Evolutionary conservation across 192 early-diverging fungal species (phyloP).

Genomic region (Coemansia sp.): DNA sequence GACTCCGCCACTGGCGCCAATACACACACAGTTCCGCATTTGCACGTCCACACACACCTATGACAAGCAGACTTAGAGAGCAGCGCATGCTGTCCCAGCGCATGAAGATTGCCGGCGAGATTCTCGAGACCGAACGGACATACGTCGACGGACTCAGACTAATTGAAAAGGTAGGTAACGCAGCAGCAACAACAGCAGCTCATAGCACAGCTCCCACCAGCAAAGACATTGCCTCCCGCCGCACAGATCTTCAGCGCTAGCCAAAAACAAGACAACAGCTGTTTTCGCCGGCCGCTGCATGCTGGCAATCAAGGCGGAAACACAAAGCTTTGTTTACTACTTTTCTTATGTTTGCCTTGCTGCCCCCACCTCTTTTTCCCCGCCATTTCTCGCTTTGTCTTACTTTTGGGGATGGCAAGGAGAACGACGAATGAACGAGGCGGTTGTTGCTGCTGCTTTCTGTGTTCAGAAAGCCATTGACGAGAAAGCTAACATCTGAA

Average conservation of each 20-base stretch:
- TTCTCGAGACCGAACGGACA: slow-evolving; percentile 78
- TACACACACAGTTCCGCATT: not conserved
- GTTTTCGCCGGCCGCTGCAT: not conserved
- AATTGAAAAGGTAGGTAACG: slow-evolving; percentile 47
- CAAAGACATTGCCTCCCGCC: not conserved
- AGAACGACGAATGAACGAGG: not conserved
- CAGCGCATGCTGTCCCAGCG: slow-evolving; percentile 39
- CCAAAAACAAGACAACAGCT: slow-evolving; percentile 5
- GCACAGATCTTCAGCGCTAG: not conserved
- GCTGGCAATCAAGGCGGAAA: slow-evolving; percentile 1
- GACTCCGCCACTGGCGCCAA: not conserved
- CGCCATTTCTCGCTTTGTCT: not conserved
- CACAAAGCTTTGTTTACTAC: slow-evolving; percentile 11
- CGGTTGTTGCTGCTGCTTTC: too few species aligned
- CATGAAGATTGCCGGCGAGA: slow-evolving; percentile 70
- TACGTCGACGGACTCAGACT: slow-evolving; percentile 77
- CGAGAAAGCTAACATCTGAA: too few species aligned
- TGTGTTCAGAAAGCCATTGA: too few species aligned
- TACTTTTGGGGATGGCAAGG: not conserved
- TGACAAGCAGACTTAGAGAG: slow-evolving; percentile 1
- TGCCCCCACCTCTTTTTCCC: slow-evolving; percentile 8
- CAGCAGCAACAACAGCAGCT: not conserved
- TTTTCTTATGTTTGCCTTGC: not conserved
- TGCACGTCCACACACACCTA: not conserved
- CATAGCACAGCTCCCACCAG: not conserved